Evolutionary conservation across 805 yeast genomes (phyloP).

Genomic region (Brettanomyces anomalus): DNA sequence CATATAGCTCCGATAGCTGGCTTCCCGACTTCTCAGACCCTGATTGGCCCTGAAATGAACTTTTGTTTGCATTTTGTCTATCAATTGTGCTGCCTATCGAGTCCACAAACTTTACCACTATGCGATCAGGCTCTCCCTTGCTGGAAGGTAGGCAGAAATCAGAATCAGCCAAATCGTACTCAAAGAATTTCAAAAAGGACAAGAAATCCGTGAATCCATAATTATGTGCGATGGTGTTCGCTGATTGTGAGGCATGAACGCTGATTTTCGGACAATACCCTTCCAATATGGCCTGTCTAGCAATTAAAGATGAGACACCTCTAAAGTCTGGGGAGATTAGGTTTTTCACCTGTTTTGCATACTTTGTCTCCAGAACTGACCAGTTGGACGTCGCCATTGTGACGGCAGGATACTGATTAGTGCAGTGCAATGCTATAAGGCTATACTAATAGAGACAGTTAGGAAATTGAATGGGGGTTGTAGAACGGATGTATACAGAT

Average conservation of each 20-base stretch:
- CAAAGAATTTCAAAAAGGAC: constrained; percentile 21
- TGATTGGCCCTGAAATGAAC: not conserved
- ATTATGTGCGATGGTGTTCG: constrained; percentile 14
- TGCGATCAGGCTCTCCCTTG: constrained; percentile 9
- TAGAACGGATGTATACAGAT: too few species aligned
- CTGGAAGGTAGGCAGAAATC: constrained; percentile 11
- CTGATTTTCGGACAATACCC: constrained; percentile 26
- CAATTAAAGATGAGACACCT: constrained; percentile 21
- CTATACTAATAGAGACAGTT: too few species aligned
- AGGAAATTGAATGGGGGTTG: too few species aligned
- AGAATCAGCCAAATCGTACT: constrained; percentile 13
- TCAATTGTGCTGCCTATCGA: too few species aligned
- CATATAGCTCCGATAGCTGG: not conserved
- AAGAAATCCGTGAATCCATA: constrained; percentile 14
- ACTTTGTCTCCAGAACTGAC: constrained; percentile 10
- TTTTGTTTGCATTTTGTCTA: too few species aligned
- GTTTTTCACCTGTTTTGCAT: constrained; percentile 11
- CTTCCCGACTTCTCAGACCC: not conserved
- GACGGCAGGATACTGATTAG: too few species aligned
- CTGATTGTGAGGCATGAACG: constrained; percentile 18
- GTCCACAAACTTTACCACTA: constrained; percentile 17
- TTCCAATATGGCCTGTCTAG: constrained; percentile 21
- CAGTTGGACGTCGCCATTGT: too few species aligned
- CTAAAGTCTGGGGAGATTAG: constrained; percentile 15
- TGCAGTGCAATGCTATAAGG: too few species aligned